Evolutionary conservation across 805 yeast species (phyloP).

Genomic region (Suhomyces sp.): DNA sequence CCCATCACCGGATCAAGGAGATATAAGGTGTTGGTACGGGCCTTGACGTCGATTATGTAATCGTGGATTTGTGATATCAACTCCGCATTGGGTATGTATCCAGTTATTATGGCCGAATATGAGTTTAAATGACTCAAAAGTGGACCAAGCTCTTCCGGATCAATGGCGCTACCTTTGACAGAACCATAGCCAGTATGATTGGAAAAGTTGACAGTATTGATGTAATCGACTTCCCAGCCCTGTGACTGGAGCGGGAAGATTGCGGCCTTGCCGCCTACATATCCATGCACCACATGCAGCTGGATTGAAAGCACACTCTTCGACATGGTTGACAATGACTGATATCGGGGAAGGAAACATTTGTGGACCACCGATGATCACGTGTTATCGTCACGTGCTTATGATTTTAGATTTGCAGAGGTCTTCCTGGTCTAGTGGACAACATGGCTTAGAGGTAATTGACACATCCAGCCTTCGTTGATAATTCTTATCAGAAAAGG

Average conservation of each 20-base stretch:
- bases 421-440: background rate
- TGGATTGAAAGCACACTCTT: conserved; percentile 50
- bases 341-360: background rate
- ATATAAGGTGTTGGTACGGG: conserved; percentile 42
- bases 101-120: conserved; percentile 62
- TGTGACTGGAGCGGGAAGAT: conserved; percentile 60
- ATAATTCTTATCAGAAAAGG: background rate
- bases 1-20: conserved; percentile 80
- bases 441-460: background rate
- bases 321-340: conserved; percentile 6
- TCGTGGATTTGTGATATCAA: conserved; percentile 38
- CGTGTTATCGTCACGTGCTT: background rate
- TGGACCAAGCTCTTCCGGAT: conserved; percentile 4
- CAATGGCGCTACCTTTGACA: conserved; percentile 46
- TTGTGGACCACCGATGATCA: background rate
- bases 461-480: background rate
- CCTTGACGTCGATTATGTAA: conserved; percentile 36
- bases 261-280: conserved; percentile 67
- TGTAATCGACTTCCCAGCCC: conserved; percentile 69
- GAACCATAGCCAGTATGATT: conserved; percentile 72
- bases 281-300: conserved; percentile 73
- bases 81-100: conserved; percentile 61
- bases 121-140: conserved; percentile 8
- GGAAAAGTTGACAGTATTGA: conserved; percentile 64
- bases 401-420: no score